Evolutionary conservation across 1,139 yeast genomes (phyloP), one percentile per base, ranked within the genome.

Genomic region (Geotrichum europaeum): DNA sequence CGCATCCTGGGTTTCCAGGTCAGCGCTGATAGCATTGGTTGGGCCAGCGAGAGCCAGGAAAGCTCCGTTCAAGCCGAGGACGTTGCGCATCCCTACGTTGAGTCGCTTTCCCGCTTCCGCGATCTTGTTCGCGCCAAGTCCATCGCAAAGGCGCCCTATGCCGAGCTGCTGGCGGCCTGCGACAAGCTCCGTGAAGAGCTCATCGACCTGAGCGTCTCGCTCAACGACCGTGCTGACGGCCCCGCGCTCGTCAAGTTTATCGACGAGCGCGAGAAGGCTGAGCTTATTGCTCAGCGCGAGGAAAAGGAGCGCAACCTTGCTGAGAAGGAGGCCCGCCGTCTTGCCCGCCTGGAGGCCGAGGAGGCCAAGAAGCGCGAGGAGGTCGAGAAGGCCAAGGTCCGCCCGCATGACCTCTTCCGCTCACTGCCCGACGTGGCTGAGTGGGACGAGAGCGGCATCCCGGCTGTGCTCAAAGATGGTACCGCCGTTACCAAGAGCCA

Each of bases 391-490:
- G 89, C 94, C 68, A 85, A 84, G 70, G 68, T 86, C 6, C 73
- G 84, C 7, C 97, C 98, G 1, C 64, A 72, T 51, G 92, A 88
- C 28, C 74, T 94, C 83, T 94, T 92, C 76, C 81, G 79, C 68
- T 77, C 76, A 24, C 64, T 67, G n/a, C 62, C 71, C 4, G 78
- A 81, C 60, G 94, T 83, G 72, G 75, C 83, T 9, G 88, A 83
- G 69, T 94, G 95, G 89, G 98, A 94, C 70, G 92, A 81, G 36
- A 75, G 79, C 49, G 99, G 99, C 1, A 63, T 94, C 28, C 99
- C 99, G 18, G 79, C 84, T 0, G 85, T 84, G 70, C 91, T 86
- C 65, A 79, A 76, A 51, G 84, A 83, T 18, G 99, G 98, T 10
- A 90, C 86, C 68, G 96, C 91, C 61, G 80, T 92, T n/a, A 82